phyloP scores from a whole-genome alignment of 2,329 filamentous ascomycete genomes.

The Xylaria digitata region DNA sequence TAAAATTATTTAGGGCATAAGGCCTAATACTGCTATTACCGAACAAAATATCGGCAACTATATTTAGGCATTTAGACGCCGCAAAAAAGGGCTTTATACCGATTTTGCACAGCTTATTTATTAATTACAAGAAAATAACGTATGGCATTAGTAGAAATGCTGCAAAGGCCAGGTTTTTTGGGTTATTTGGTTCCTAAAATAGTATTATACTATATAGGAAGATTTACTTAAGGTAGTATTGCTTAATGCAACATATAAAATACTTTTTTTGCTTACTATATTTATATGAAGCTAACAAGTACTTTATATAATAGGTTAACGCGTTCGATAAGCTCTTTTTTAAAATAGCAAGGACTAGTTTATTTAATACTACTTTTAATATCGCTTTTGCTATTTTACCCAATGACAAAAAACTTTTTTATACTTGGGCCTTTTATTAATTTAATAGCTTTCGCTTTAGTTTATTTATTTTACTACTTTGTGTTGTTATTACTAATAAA shows the following conservation, averaged over 20 bases:
- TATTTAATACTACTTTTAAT: constrained; percentile 18
- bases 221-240: constrained; percentile 6
- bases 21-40: background rate
- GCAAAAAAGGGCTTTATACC: background rate
- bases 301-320: constrained; percentile 18
- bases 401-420: constrained; percentile 2
- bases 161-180: background rate
- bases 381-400: constrained; percentile 11
- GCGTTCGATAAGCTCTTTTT: constrained; percentile 18
- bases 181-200: constrained; percentile 10
- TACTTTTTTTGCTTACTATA: constrained; percentile 2
- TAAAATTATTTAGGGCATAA: constrained; percentile 9
- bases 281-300: background rate
- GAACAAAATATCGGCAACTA: constrained; percentile 8
- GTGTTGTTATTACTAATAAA: constrained; percentile 9
- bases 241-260: constrained; percentile 21
- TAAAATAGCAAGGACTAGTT: too few relatives aligned
- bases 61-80: background rate
- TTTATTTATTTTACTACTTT: background rate
- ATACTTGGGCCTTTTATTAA: background rate
- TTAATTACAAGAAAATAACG: background rate
- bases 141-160: constrained; percentile 4
- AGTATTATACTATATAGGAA: background rate
- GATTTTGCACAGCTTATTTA: too few relatives aligned
- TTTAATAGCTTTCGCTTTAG: background rate